Base-by-base conservation (phyloP, 768 basidiomycete genomes). In the Mycena chlorophos region DNA sequence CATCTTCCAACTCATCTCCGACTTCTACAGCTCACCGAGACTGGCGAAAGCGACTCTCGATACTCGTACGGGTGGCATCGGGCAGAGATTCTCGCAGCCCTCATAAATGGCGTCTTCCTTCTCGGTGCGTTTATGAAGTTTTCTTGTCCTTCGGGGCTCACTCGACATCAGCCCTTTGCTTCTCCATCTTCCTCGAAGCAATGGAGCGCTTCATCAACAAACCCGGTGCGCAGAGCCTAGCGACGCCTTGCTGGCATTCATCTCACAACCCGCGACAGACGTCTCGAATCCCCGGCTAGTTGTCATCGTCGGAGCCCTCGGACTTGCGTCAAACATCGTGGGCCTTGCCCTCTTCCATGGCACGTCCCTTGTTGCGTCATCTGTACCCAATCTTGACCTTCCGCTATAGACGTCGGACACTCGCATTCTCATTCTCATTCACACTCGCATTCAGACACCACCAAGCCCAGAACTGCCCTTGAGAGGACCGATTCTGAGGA, bases 21-120 rank as follows among this genome's bases (percentile, higher is more conserved):
- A n/a, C n/a, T 27, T 26, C 13, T 52, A 27, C 62, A 94, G 89
- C 78, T 94, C 52, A 85, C 89, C 30, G 77, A 78, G 30, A 77
- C 78, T 52, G 80, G 75, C 27, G 73, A 82, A 26, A 74, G 73
- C 28, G 83, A 88, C 71, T 81, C 88, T 26, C 82, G 86, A 48
- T 97, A 97, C 71, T 94, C 96, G 4, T 98, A 98, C 69, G 96
- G 95, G n/a, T 98, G 95, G 96, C 95, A 98, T 71, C 81, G 97
- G 58, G 97, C 97, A 17, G 95, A 97, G 68, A 95, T 97, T 58
- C 81, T 98, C 5, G 95, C 94, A 20, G 97, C 97, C 0, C 79
- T 98, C 42, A 75, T 98, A 62, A 99, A 99, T 65, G 97, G 97
- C 49, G 94, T 98, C 52, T 98, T 98, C 76, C 83, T 99, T 5